Evolutionary conservation across 225 moss, liverwort and hornwort species (phyloP), one percentile per base, ranked within the genome.

Genomic region (Thuidium tamariscinum): DNA sequence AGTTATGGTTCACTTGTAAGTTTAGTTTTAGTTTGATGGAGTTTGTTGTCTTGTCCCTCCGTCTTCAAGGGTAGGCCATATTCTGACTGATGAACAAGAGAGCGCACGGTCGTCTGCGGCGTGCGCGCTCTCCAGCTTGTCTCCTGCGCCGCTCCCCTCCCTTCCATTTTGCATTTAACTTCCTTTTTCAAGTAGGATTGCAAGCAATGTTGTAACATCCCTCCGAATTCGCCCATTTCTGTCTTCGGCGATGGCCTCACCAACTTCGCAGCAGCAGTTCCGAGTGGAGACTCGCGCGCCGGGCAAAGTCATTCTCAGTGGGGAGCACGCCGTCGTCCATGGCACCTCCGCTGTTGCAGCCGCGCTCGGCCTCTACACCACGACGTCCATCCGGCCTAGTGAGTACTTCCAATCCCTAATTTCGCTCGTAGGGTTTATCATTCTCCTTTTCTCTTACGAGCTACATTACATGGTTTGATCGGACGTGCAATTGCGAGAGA

Each of bases 311-410:
- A 99, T 99, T 32, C 90, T 99, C 55, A 93, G 92, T 63, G 98
- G 98, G 59, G 98, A 99, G 95, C 97, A 99, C 90, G 97, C 96
- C 29, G 97, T 99, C 37, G 97, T 99, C 54, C 97, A 99, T 84
- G 98, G 97, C 65, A 92, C 91, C 10, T 84, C 93, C 55, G 96
- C 97, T 21, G 94, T 99, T 48, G 98, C 98, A 23, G 97, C 98
- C 29, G 91, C 97, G 59, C 92, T 99, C 63, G 95, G 96, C 46
- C 96, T 97, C 79, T 99, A 95, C 89, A 96, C 96, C 42, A 89
- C 89, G 57, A 94, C 90, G 19, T 89, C 90, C 82, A 88, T 99
- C 55, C 88, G 11, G 41, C 72, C 78, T 5, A 88, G 74, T 92
- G 82, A 56, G 88, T 93, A 55, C 88, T 78, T 11, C 7, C 65